Base-by-base conservation (phyloP, 2,329 filamentous ascomycete species). In the Hymenotorrendiella dingleyae region DNA sequence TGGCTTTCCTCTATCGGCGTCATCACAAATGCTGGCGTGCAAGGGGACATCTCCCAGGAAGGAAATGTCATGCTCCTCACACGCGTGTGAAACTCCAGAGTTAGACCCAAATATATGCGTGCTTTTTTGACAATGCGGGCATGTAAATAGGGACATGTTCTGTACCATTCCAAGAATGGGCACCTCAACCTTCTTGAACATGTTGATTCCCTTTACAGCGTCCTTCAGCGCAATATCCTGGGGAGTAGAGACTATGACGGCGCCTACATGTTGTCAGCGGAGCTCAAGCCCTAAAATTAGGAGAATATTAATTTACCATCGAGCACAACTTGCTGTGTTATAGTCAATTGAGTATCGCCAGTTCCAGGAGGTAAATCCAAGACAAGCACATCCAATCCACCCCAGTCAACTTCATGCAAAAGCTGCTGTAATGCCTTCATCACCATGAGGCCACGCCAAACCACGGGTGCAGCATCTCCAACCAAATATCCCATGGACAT, bases 401-500 rank as follows among this genome's bases (percentile, higher is more conserved):
- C 87, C 93, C 93, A 98, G 40, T 93, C 85, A 1, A 98, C 93
- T 54, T 95, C 88, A 62, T 96, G 91, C 6, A 98, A 76, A 4
- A 98, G 79, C 61, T 98, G 93, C 54, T 96, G 90, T 51, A 98
- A 74, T 0, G 93, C 93, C 61, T 97, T 98, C 74, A 94, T 94
- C 11, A 97, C 86, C 90, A 98, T 96, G 2, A 95, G 76, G 0
- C 93, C 93, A 39, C 93, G 80, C 93, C 93, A 98, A 23, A 93
- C 90, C 12, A 98, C 84, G 0, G 90, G 87, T 4, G 86, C 84
- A 9, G 80, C 75, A 52, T 88, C 82, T 16, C 78, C 78, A 1
- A 95, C 80, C 1, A 98, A 74, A 53, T 95, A 97, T 37, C 93
- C 93, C 86, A 98, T 97, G 0, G 90, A 96, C 93, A 98, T 98